These are phyloP conservation scores for Rhamnella rubrinervis DNA, from an alignment of 331 rosid genomes.

Conservation along the genomic window DNA sequence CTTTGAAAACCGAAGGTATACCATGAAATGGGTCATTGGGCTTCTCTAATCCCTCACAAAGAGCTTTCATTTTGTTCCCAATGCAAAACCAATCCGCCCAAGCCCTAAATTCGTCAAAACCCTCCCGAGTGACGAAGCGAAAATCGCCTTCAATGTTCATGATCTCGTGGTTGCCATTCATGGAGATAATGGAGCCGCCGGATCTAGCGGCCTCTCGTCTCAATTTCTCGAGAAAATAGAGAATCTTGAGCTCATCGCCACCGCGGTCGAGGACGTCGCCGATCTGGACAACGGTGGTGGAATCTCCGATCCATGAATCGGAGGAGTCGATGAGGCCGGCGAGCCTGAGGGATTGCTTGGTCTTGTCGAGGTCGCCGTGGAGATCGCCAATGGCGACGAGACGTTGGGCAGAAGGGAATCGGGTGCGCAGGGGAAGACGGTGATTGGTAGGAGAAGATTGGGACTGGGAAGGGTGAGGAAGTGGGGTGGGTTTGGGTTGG, in stretches of 20 bases:
- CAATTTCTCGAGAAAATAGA: constrained; percentile 72
- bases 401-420: constrained; percentile 55
- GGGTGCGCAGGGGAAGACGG: constrained; percentile 40
- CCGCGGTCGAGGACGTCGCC: constrained; percentile 95
- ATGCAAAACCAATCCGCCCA: constrained; percentile 71
- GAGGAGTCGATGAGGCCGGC: constrained; percentile 59
- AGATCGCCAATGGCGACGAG: constrained; percentile 85
- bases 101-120: constrained; percentile 58
- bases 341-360: constrained; percentile 70
- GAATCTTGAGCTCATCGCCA: constrained; percentile 73
- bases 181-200: constrained; percentile 64
- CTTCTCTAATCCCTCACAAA: constrained; percentile 50
- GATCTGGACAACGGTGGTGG: constrained; percentile 74
- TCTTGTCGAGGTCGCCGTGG: constrained; percentile 79
- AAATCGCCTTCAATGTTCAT: constrained; percentile 90
- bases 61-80: constrained; percentile 60
- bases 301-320: constrained; percentile 68
- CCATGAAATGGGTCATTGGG: constrained; percentile 55
- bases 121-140: constrained; percentile 43
- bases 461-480: not conserved
- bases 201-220: constrained; percentile 61
- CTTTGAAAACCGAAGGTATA: constrained; percentile 37
- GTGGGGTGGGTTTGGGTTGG: not conserved
- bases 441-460: not conserved
- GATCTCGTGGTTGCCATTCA: constrained; percentile 97